phyloP scores from a whole-genome alignment of 2,329 filamentous ascomycete species.

The Trichoderma sp. region DNA sequence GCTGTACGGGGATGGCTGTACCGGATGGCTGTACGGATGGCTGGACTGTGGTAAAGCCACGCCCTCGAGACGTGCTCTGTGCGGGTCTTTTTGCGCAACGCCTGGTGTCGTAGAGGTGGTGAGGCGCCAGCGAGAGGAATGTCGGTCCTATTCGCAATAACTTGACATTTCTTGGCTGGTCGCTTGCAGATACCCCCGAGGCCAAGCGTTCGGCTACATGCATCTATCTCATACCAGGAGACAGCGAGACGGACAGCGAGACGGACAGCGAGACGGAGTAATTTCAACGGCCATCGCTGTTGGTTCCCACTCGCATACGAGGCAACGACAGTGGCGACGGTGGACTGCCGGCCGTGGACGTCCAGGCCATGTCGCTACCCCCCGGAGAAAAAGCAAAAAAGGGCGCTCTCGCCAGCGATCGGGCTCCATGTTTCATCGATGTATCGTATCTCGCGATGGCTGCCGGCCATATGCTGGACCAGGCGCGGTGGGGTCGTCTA shows the following conservation, averaged over 20 bases:
- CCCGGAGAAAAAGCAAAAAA: conserved; percentile 2
- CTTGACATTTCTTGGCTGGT: not conserved
- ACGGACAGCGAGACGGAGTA: not conserved
- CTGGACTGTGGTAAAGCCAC: not conserved
- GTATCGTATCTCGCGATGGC: conserved; percentile 16
- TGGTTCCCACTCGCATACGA: not conserved
- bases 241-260: not conserved
- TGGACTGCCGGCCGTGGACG: not conserved
- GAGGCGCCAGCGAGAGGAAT: conserved; percentile 1
- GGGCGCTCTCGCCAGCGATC: conserved; percentile 6
- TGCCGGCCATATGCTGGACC: not conserved
- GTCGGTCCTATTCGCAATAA: conserved; percentile 1
- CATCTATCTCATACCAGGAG: not conserved
- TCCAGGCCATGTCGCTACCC: not conserved
- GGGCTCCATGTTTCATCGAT: conserved; percentile 19
- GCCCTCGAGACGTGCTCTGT: not conserved
- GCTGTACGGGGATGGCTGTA: no score
- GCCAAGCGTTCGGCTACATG: not conserved
- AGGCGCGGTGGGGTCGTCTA: conserved; percentile 1
- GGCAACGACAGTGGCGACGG: no score
- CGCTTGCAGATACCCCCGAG: not conserved
- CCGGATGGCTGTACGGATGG: no score
- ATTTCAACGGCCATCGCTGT: not conserved
- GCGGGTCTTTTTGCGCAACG: not conserved
- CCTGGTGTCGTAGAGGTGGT: not conserved